These are phyloP conservation scores for Cerioporus squamosus DNA, from an alignment of 1,284 basidiomycete genomes.

Conservation along the genomic window DNA sequence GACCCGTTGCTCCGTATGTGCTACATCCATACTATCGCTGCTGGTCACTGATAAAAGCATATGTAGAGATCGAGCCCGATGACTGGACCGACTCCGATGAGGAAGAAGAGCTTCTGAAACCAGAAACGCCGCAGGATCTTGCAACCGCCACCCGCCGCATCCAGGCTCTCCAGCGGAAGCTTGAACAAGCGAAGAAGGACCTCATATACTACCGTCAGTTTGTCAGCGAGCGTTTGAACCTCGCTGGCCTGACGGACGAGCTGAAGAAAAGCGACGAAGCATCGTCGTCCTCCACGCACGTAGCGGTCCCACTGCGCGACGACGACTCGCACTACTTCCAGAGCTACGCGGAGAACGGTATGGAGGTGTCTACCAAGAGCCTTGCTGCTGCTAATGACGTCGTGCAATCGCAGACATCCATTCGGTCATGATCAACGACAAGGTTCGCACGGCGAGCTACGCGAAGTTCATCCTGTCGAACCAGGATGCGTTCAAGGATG, in stretches of 20 bases:
- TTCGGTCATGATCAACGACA: slow-evolving; percentile 83
- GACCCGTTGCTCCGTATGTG: slow-evolving; percentile 87
- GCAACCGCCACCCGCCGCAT: slow-evolving; percentile 49
- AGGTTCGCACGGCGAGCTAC: slow-evolving; percentile 92
- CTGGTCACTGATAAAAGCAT: background rate
- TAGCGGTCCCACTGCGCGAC: slow-evolving; percentile 51
- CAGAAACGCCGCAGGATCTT: slow-evolving; percentile 33
- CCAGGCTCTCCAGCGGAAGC: slow-evolving; percentile 53
- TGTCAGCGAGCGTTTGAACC: slow-evolving; percentile 54
- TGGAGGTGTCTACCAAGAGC: too few relatives aligned
- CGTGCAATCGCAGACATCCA: slow-evolving; percentile 66
- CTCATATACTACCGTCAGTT: slow-evolving; percentile 63
- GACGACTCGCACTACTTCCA: slow-evolving; percentile 96
- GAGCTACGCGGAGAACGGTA: slow-evolving; percentile 91
- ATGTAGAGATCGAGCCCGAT: slow-evolving; percentile 59
- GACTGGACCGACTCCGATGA: slow-evolving; percentile 81
- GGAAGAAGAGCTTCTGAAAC: slow-evolving; percentile 33
- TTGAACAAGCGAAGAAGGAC: slow-evolving; percentile 55
- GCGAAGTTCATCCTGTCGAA: slow-evolving; percentile 92
- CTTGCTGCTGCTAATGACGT: background rate
- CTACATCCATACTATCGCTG: background rate
- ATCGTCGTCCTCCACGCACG: slow-evolving; percentile 24
- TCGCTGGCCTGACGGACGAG: slow-evolving; percentile 47
- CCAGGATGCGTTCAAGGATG: slow-evolving; percentile 82
- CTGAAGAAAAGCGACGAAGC: slow-evolving; percentile 41